Evolutionary conservation across 176 grass and related monocot genomes (phyloP).

Genomic region (Bolboschoenus planiculmis): DNA sequence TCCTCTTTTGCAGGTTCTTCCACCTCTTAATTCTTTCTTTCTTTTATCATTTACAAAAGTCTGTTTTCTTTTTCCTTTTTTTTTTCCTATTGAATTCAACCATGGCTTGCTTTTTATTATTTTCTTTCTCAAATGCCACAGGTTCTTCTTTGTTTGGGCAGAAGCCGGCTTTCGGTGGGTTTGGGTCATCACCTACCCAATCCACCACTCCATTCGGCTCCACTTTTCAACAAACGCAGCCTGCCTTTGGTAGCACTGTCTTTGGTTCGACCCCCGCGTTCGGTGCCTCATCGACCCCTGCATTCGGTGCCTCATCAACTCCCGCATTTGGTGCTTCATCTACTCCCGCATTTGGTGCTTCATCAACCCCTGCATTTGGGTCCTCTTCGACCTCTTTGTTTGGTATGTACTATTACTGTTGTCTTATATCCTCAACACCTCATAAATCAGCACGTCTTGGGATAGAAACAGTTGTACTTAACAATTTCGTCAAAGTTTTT

Average conservation of each 20-base stretch:
- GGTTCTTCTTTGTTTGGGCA: conserved; percentile 75
- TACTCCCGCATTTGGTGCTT: conserved; percentile 40
- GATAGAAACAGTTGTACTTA: not conserved
- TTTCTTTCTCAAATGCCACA: not conserved
- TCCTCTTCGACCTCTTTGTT: conserved; percentile 41
- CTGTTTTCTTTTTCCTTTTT: not conserved
- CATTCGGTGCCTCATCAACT: conserved; percentile 30
- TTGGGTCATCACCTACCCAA: conserved; percentile 75
- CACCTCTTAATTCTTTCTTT: not conserved
- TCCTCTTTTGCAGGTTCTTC: conserved; percentile 40
- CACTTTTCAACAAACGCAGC: conserved; percentile 73
- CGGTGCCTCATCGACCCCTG: conserved; percentile 36
- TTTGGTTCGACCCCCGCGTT: conserved; percentile 53
- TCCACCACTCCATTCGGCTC: conserved; percentile 55
- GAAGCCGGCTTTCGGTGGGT: conserved; percentile 69
- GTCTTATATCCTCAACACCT: not conserved
- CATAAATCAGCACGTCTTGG: not conserved
- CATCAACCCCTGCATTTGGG: conserved; percentile 35
- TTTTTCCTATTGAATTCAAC: not conserved
- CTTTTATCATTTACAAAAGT: no score
- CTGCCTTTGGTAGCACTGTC: conserved; percentile 56
- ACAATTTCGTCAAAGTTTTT: not conserved
- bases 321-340: conserved; percentile 34
- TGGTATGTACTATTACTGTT: conserved; percentile 15
- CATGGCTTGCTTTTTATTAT: not conserved